A percentile compares a stretch with the other conserved stretches of the same genome.
phyloP scores from a whole-genome alignment of 2,329 filamentous ascomycete genomes.

The Calonectria montana region DNA sequence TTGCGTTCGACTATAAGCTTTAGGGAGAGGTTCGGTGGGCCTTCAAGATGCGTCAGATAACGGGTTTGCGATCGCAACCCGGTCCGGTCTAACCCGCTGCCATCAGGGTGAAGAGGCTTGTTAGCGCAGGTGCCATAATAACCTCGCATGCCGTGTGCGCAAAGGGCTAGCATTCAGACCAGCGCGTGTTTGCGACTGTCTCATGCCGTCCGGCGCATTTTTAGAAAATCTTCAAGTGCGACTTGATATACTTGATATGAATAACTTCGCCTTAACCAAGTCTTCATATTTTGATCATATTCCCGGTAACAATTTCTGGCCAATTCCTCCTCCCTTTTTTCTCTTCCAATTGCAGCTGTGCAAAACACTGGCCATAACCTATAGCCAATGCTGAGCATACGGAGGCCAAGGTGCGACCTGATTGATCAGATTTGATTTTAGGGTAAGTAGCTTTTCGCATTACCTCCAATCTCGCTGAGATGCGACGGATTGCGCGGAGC shows the following conservation, averaged over 20 bases:
- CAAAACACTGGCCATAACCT: neutral
- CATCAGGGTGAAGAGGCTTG: constrained; percentile 22
- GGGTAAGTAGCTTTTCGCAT: constrained; percentile 24
- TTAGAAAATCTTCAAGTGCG: neutral
- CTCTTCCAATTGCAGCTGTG: neutral
- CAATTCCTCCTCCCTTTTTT: neutral
- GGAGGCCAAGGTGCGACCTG: neutral
- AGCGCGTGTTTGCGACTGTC: constrained; percentile 23
- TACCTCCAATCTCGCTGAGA: constrained; percentile 25
- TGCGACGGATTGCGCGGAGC: constrained; percentile 35
- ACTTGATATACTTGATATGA: constrained; percentile 30
- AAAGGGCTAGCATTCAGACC: constrained; percentile 4
- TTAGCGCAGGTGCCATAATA: constrained; percentile 18
- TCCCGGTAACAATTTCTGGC: too few relatives aligned
- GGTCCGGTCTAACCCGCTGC: constrained; percentile 23
- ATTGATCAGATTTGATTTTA: neutral
- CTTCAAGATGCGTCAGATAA: constrained; percentile 18
- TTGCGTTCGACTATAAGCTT: neutral
- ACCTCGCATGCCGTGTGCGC: constrained; percentile 7
- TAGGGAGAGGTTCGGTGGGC: constrained; percentile 4
- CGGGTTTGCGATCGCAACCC: constrained; percentile 15
- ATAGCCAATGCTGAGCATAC: neutral
- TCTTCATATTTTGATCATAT: constrained; percentile 6
- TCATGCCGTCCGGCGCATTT: constrained; percentile 28
- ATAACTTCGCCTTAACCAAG: neutral